A percentile compares a stretch with the other conserved stretches of the same genome.
Evolutionary conservation across 2,329 filamentous ascomycete species (phyloP).

Genomic region (Madurella mycetomatis): DNA sequence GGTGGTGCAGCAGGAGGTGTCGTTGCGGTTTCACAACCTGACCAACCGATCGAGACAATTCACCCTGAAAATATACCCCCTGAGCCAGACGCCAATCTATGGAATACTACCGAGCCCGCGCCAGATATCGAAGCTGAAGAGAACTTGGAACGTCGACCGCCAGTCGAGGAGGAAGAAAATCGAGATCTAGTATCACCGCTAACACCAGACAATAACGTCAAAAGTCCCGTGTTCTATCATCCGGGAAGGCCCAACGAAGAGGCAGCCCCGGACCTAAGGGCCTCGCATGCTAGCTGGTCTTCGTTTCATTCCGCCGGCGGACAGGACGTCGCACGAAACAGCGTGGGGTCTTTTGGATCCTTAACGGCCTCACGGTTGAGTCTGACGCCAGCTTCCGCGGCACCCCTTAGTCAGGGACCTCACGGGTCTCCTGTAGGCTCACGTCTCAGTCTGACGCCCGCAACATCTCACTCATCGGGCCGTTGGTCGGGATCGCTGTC

Average conservation of each 20-base stretch:
- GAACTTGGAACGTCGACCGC: background rate
- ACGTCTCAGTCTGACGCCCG: background rate
- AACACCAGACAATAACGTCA: background rate
- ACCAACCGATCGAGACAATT: background rate
- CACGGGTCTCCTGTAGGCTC: background rate
- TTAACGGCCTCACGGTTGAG: background rate
- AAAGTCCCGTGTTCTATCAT: background rate
- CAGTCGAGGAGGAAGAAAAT: background rate
- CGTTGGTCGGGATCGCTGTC: background rate
- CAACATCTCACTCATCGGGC: background rate
- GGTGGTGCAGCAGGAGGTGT: background rate
- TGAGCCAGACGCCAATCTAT: background rate
- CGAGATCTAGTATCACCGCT: background rate
- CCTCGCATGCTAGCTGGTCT: background rate
- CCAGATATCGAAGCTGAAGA: background rate
- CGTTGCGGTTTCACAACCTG: background rate
- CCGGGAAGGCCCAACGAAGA: background rate
- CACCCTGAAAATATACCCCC: background rate
- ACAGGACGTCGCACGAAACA: background rate
- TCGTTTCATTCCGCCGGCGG: background rate
- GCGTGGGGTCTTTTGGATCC: background rate
- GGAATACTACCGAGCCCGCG: background rate
- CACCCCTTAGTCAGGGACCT: background rate
- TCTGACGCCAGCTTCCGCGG: background rate
- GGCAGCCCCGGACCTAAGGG: background rate